phyloP scores from a whole-genome alignment of 1,284 basidiomycete genomes.

The Naganishia albida region DNA sequence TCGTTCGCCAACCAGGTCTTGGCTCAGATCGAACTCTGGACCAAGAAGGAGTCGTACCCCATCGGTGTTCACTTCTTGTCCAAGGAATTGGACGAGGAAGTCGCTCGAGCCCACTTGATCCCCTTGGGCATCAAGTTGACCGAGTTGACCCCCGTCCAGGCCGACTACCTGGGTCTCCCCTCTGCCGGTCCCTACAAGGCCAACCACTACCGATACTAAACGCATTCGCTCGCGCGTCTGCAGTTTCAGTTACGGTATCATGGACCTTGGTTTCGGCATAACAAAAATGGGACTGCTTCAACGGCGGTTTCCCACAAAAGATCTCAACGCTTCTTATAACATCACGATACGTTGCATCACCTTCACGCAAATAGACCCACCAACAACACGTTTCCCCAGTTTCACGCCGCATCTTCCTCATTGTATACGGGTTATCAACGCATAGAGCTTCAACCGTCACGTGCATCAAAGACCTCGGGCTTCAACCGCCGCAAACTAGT shows the following conservation, averaged over 20 bases:
- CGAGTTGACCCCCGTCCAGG: conserved; percentile 72
- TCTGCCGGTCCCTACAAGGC: conserved; percentile 91
- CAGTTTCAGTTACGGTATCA: conserved; percentile 10
- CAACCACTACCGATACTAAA: conserved; percentile 62
- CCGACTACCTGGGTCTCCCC: conserved; percentile 90
- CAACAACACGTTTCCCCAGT: conserved; percentile 16
- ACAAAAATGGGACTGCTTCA: conserved; percentile 25
- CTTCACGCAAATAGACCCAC: conserved; percentile 19
- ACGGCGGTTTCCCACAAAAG: conserved; percentile 28
- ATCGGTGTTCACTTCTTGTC: conserved; percentile 95
- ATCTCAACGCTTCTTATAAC: conserved; percentile 29
- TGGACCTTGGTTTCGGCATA: conserved; percentile 20
- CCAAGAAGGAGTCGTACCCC: conserved; percentile 75
- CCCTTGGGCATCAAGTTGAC: conserved; percentile 89
- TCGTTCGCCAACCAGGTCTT: conserved; percentile 99
- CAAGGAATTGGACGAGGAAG: conserved; percentile 98
- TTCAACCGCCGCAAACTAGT: conserved; percentile 21
- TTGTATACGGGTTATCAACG: conserved; percentile 29
- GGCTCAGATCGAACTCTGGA: conserved; percentile 98
- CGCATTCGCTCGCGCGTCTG: conserved; percentile 14
- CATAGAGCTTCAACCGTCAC: conserved; percentile 29
- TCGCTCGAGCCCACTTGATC: conserved; percentile 89
- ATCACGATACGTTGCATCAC: conserved; percentile 27
- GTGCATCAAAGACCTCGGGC: conserved; percentile 27
- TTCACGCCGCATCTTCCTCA: conserved; percentile 3